Evolutionary conservation across 306 rosid species (phyloP).

Genomic region (Cucurbita pepo): DNA sequence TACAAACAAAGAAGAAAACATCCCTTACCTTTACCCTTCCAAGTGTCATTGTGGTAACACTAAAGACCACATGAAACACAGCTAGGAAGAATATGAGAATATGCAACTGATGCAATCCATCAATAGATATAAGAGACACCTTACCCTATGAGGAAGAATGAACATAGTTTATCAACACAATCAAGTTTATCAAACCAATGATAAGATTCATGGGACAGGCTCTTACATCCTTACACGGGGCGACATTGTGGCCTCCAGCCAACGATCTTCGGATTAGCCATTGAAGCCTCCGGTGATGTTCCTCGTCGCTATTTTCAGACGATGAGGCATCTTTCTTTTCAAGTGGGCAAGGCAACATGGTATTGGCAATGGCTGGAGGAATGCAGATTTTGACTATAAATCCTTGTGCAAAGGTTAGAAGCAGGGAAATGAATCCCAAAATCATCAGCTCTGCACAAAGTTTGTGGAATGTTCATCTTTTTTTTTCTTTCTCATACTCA

Average conservation of each 20-base stretch:
- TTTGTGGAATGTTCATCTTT: not conserved
- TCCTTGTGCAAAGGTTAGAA: constrained; percentile 71
- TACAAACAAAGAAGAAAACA: not conserved
- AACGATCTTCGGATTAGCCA: constrained; percentile 43
- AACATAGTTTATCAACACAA: not conserved
- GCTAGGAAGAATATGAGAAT: constrained; percentile 94
- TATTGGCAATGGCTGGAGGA: constrained; percentile 31
- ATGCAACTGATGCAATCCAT: constrained; percentile 91
- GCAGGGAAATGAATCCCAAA: constrained; percentile 77
- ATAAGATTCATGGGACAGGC: not conserved
- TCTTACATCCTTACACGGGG: constrained; percentile 46
- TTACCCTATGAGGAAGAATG: constrained; percentile 34
- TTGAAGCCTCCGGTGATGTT: constrained; percentile 43
- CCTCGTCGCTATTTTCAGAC: constrained; percentile 11
- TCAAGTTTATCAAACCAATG: not conserved
- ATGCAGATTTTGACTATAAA: constrained; percentile 66
- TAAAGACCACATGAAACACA: constrained; percentile 66
- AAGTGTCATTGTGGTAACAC: constrained; percentile 82
- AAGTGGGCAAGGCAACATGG: constrained; percentile 53
- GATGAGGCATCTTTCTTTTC: not conserved
- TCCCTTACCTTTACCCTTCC: constrained; percentile 75
- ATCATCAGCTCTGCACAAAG: constrained; percentile 76
- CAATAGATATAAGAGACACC: constrained; percentile 48
- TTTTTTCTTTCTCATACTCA: not conserved
- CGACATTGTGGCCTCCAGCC: constrained; percentile 20